phyloP scores from a whole-genome alignment of 2,329 filamentous ascomycete genomes.

The Beauveria varroae region DNA sequence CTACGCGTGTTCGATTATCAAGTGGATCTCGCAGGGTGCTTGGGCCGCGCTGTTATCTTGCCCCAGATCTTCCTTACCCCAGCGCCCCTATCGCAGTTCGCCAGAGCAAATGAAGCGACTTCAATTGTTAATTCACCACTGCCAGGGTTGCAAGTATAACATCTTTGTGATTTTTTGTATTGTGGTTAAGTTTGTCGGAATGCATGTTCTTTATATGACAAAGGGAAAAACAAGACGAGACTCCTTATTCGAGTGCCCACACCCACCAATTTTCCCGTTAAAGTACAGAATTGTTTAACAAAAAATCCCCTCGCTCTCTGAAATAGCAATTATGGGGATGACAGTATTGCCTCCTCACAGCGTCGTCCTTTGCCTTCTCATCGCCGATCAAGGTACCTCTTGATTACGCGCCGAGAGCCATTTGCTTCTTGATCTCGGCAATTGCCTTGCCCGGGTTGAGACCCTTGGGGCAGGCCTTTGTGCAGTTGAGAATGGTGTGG shows the following conservation, averaged over 20 bases:
- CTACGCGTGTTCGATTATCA: too few relatives aligned
- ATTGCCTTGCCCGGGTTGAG: conserved; percentile 93
- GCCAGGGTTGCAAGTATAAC: not conserved
- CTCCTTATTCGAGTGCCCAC: not conserved
- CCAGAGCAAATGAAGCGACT: too few relatives aligned
- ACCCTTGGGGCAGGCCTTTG: conserved; percentile 94
- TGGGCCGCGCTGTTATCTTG: too few relatives aligned
- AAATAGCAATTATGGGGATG: not conserved
- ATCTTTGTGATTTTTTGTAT: not conserved
- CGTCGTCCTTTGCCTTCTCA: not conserved
- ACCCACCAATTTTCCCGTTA: not conserved
- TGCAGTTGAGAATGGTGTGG: conserved; percentile 99
- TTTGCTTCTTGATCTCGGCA: conserved; percentile 97
- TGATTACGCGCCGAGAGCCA: conserved; percentile 50
- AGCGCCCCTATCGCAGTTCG: too few relatives aligned
- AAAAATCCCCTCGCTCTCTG: not conserved
- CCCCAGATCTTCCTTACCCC: too few relatives aligned
- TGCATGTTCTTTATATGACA: not conserved
- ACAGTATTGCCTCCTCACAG: not conserved
- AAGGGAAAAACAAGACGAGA: not conserved
- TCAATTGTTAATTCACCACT: too few relatives aligned
- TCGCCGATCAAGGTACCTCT: not conserved
- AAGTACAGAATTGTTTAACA: not conserved
- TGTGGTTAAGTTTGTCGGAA: not conserved
- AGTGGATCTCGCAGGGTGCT: too few relatives aligned